Conservation (phyloP, 306 rosid genomes). For the Gleditsia sinensis region DNA sequence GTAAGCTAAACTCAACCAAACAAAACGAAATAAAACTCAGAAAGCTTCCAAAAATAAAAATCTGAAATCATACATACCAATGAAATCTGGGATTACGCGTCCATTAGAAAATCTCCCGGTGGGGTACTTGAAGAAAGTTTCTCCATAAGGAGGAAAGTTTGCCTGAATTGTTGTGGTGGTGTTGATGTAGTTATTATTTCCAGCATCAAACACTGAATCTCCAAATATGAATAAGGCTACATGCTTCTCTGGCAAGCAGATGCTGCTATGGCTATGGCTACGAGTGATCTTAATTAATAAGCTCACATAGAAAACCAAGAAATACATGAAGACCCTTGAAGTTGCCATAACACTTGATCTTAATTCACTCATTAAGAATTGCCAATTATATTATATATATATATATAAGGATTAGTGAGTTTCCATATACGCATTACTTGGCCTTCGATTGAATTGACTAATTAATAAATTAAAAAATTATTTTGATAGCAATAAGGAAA, state of each 20-base stretch:
- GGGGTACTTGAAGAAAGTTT: slow-evolving; percentile 43
- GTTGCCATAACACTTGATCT: not conserved
- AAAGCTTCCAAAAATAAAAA: too few relatives aligned
- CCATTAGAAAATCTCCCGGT: slow-evolving; percentile 52
- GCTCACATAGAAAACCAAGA: not conserved
- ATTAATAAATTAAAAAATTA: too few relatives aligned
- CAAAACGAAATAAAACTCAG: too few relatives aligned
- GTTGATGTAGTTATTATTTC: slow-evolving; percentile 56
- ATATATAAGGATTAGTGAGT: too few relatives aligned
- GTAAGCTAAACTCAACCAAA: too few relatives aligned
- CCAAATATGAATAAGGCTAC: slow-evolving; percentile 54
- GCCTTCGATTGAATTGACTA: too few relatives aligned
- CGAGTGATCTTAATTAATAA: not conserved
- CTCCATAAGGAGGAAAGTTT: slow-evolving; percentile 42
- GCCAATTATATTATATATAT: too few relatives aligned
- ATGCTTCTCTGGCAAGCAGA: not conserved
- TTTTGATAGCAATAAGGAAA: too few relatives aligned
- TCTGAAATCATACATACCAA: not conserved
- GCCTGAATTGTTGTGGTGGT: slow-evolving; percentile 22
- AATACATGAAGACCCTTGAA: not conserved
- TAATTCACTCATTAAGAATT: not conserved
- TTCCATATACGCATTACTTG: too few relatives aligned
- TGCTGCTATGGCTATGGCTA: not conserved
- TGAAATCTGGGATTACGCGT: slow-evolving; percentile 42
- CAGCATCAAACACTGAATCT: slow-evolving; percentile 54